Evolutionary conservation across 139 green algal genomes (phyloP), one percentile per base, ranked within the genome.

Genomic region (Ettlia oleoabundans): DNA sequence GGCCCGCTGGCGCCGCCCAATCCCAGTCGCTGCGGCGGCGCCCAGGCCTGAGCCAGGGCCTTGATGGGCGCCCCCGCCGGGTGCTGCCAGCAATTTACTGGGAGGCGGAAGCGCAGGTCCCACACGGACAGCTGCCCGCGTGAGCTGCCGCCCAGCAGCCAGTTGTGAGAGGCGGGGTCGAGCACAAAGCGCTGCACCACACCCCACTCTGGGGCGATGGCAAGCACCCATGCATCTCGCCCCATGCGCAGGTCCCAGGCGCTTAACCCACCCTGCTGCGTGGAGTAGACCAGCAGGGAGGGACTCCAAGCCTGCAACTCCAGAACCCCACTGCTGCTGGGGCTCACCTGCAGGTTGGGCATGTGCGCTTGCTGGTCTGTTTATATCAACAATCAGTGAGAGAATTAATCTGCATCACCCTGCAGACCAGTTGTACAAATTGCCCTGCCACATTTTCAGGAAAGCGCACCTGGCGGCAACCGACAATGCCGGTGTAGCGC

Each of bases 51-150:
- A 8, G 90, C 86, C 84, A 96, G 77, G 21, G 88, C 87, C 32
- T 92, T 78, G 9, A 94, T 70, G 78, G 76, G 74, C 52, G 51
- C 69, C 41, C 85, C 82, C 4, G 30, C 35, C 7, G 83, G 86
- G 33, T 89, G 87, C 32, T 37, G 74, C 84, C 87, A 90, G 35
- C 24, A 26, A 35, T 58, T 62, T 37, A 89, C 83, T 2, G 62
- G 82, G 62, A 96, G 73, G 73, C 79, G 81, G 86, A 97, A 98
- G 71, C 95, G 87, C 52, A 94, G 84, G 79, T 98, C 95, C 94
- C 94, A 98, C 64, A 96, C 67, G 6, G 81, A 73, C 62, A 96
- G 66, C 38, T 77, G 68, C 30, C 94, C 94, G 19, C 89, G 82
- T 62, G 52, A 89, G 81, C 76, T 92, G 38, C 91, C 92, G n/a